phyloP scores from a whole-genome alignment of 371 early-diverging fungal species.

The Mucor lusitanicus region DNA sequence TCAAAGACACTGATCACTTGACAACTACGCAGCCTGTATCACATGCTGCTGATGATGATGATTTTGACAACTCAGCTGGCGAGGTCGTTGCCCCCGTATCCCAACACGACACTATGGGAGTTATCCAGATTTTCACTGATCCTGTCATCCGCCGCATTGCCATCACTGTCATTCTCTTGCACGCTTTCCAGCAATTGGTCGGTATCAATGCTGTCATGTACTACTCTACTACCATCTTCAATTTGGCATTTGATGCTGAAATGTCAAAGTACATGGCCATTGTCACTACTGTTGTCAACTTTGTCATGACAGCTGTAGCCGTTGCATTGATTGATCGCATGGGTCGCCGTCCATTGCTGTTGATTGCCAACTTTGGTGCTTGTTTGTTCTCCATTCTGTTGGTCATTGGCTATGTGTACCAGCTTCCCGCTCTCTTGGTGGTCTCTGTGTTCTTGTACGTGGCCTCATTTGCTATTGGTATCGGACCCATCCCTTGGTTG shows the following conservation, averaged over 20 bases:
- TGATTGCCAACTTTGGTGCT: conserved; percentile 64
- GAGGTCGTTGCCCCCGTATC: not conserved
- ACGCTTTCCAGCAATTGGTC: conserved; percentile 73
- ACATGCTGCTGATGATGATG: not conserved
- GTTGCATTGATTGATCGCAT: conserved; percentile 67
- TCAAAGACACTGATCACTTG: not conserved
- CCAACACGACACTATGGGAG: conserved; percentile 18
- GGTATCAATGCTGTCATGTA: conserved; percentile 88
- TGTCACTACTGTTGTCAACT: conserved; percentile 61
- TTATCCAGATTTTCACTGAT: conserved; percentile 46
- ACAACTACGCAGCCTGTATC: not conserved
- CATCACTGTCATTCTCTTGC: conserved; percentile 42
- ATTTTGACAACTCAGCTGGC: not conserved
- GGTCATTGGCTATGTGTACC: conserved; percentile 54
- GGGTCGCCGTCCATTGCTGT: conserved; percentile 75
- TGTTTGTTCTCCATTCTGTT: conserved; percentile 56
- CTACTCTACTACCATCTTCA: conserved; percentile 74
- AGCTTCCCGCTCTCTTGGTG: conserved; percentile 55
- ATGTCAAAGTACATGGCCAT: conserved; percentile 65
- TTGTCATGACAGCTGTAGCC: conserved; percentile 57
- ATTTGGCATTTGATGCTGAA: conserved; percentile 42
- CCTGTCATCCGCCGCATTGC: conserved; percentile 61
- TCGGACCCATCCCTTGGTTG: conserved; percentile 87
- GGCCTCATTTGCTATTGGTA: conserved; percentile 81
- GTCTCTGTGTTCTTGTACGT: conserved; percentile 79